Conservation (phyloP, 129 eudicot species). For the Cynara cardunculus region DNA sequence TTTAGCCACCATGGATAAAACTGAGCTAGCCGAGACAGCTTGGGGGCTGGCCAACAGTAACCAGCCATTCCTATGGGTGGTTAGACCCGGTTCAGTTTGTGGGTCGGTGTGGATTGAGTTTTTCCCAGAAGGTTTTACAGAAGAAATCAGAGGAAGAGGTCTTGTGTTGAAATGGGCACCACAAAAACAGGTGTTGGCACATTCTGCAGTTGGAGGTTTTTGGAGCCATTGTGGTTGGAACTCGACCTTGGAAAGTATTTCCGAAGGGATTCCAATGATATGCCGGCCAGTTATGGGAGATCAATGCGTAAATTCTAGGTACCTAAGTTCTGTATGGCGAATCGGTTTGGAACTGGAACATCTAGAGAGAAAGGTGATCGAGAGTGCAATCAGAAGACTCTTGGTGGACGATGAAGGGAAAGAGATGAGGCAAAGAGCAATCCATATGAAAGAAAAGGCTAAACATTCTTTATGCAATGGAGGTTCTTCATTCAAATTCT, state of each 20-base stretch:
- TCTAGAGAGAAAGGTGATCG: constrained; percentile 26
- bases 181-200: constrained; percentile 45
- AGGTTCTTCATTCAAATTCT: constrained; percentile 36
- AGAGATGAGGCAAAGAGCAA: constrained; percentile 27
- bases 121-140: constrained; percentile 38
- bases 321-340: constrained; percentile 35
- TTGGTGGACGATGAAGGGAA: constrained; percentile 46
- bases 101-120: constrained; percentile 41
- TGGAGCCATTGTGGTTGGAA: constrained; percentile 70
- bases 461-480: constrained; percentile 16
- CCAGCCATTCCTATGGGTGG: constrained; percentile 53
- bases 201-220: constrained; percentile 48
- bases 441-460: constrained; percentile 25
- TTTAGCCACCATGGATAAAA: constrained; percentile 31
- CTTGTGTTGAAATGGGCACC: constrained; percentile 49
- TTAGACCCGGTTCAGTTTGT: constrained; percentile 45
- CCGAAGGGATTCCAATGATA: constrained; percentile 49
- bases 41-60: constrained; percentile 51
- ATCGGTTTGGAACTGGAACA: constrained; percentile 32
- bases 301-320: constrained; percentile 40
- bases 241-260: constrained; percentile 46
- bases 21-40: constrained; percentile 45
- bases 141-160: constrained; percentile 32
- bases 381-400: constrained; percentile 27
- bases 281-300: constrained; percentile 38